phyloP scores from a whole-genome alignment of 306 rosid genomes.

The Spatholobus suberectus region DNA sequence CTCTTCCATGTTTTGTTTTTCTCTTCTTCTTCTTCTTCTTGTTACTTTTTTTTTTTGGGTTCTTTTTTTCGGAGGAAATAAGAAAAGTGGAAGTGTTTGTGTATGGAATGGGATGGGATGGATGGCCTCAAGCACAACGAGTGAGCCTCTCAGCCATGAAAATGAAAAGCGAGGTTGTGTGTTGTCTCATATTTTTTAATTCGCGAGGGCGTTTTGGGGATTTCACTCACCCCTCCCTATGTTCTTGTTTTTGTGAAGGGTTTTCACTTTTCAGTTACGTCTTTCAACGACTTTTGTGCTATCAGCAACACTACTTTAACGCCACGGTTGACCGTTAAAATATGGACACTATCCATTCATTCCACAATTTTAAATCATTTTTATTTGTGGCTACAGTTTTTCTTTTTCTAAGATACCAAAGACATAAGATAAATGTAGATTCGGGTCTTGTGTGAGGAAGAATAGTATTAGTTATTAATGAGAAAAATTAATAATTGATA shows the following conservation, averaged over 20 bases:
- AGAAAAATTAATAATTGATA: neutral
- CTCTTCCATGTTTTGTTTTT: slow-evolving; percentile 40
- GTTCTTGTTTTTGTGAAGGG: slow-evolving; percentile 1
- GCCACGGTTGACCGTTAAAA: slow-evolving; percentile 69
- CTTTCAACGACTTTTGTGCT: slow-evolving; percentile 62
- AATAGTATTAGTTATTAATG: neutral
- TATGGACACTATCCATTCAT: slow-evolving; percentile 38
- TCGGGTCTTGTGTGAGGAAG: neutral
- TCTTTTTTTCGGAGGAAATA: neutral
- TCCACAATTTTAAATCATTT: neutral
- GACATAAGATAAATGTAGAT: neutral
- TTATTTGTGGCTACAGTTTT: slow-evolving; percentile 24
- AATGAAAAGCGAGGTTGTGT: slow-evolving; percentile 49
- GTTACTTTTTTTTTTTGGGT: too few species aligned
- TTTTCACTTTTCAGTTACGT: slow-evolving; percentile 56
- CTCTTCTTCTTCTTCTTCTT: neutral
- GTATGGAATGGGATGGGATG: neutral
- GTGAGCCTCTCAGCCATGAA: slow-evolving; percentile 64
- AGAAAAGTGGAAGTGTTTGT: slow-evolving; percentile 7
- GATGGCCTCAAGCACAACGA: slow-evolving; percentile 66
- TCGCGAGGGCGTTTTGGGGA: slow-evolving; percentile 47
- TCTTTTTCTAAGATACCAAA: neutral
- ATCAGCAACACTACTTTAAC: slow-evolving; percentile 59
- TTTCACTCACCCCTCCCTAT: neutral
- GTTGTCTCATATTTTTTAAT: slow-evolving; percentile 47